Base-by-base conservation (phyloP, 371 early-diverging fungal species). In the Actinomucor elegans region DNA sequence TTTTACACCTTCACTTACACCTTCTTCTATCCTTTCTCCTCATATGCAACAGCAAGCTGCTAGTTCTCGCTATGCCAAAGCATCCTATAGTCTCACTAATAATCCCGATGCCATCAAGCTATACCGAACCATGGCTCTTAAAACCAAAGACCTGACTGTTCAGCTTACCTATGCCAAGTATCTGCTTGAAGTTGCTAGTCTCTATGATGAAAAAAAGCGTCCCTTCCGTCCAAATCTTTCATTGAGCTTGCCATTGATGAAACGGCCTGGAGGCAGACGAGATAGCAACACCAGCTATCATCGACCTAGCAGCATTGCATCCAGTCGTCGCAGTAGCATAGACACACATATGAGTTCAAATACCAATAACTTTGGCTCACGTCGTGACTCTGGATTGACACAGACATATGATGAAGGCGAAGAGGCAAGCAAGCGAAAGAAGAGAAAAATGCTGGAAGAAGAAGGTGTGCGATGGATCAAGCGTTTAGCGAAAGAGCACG, bases 151-250 rank as follows among this genome's bases (percentile, higher is more conserved):
- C 62, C 92, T 90, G 1, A 75, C 57, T 0, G 82, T 89, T 12
- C 94, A 92, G 70, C 73, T 94, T 4, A 87, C 86, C 28, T 94
- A 92, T 73, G 94, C 92, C 20, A 88, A 88, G 53, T 90, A 88
- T 48, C 65, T 91, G 15, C 66, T 91, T 10, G 84, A 87, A 52
- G 76, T 84, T 35, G 66, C 75, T 3, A 51, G 45, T 3, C 43
- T 74, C 0, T 74, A 70, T 23, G 66, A 66, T 14, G 42, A 52
- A 29, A 35, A 35, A 12, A 21, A 41, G 35, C 50, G 27, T 4
- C 33, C 38, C 10, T 43, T 52, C 10, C 12, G 40, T 29, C 47
- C 55, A 44, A 54, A 58, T 27, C 10, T 61, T 9, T 52, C 58
- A 15, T 17, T 49, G 3, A 50, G 31, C 8, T n/a, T 54, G 11